Evolutionary conservation across 495 filamentous ascomycete genomes (phyloP).

Genomic region (Lindgomyces ingoldianus): DNA sequence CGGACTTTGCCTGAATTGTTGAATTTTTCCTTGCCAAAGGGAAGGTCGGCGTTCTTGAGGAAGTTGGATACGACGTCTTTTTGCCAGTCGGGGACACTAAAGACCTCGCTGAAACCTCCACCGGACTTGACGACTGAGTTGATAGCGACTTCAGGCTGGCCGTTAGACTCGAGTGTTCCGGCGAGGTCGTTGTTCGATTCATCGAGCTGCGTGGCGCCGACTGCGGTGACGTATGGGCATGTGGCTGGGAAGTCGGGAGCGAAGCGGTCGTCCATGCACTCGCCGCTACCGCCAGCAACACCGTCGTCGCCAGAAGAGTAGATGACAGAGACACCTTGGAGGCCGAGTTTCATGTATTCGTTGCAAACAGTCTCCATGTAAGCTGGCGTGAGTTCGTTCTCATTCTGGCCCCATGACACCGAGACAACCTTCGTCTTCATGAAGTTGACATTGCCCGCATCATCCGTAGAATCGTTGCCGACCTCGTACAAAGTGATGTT

Average conservation of each 20-base stretch:
- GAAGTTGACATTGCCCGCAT: constrained; percentile 41
- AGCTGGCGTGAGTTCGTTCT: constrained; percentile 41
- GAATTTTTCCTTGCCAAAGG: constrained; percentile 51
- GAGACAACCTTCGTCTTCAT: constrained; percentile 42
- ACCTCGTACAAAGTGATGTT: constrained; percentile 60
- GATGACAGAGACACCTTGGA: constrained; percentile 42
- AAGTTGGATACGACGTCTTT: constrained; percentile 36
- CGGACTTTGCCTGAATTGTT: constrained; percentile 61
- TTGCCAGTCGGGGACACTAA: constrained; percentile 42
- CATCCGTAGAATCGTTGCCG: constrained; percentile 51
- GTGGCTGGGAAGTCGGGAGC: constrained; percentile 41
- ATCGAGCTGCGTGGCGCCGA: constrained; percentile 41
- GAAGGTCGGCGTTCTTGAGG: constrained; percentile 39
- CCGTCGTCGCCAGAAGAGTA: constrained; percentile 44
- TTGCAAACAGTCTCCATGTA: constrained; percentile 44
- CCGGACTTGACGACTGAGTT: constrained; percentile 27
- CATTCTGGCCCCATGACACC: constrained; percentile 46
- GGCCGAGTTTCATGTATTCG: constrained; percentile 42
- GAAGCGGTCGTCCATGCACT: constrained; percentile 38
- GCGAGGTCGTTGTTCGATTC: constrained; percentile 10
- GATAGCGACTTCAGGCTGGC: constrained; percentile 24
- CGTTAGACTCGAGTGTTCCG: constrained; percentile 35
- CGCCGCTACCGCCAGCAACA: constrained; percentile 36
- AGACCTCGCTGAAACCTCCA: constrained; percentile 47
- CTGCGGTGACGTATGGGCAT: constrained; percentile 45